These are phyloP conservation scores for Fusarium camptoceras DNA, from an alignment of 2,329 filamentous ascomycete species.

Conservation along the genomic window DNA sequence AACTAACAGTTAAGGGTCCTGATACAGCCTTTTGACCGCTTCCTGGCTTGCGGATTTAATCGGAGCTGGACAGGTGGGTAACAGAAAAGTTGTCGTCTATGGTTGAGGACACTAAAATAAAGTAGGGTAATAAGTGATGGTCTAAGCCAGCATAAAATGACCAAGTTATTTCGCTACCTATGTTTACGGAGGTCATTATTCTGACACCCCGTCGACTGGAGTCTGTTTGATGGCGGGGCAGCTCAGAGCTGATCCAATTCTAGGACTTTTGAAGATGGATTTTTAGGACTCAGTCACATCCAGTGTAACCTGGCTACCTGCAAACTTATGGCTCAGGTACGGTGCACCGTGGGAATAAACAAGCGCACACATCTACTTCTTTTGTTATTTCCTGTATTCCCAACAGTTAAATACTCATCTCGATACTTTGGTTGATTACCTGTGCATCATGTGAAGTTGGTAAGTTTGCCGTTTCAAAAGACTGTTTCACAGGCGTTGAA, in stretches of 20 bases:
- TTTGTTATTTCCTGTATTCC: background rate
- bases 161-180: background rate
- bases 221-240: constrained; percentile 13
- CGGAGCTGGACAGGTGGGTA: constrained; percentile 1
- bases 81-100: background rate
- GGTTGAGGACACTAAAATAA: background rate
- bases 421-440: constrained; percentile 1
- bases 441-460: background rate
- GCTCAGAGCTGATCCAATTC: constrained; percentile 1
- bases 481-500: constrained; percentile 29
- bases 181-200: background rate
- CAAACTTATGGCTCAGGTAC: background rate
- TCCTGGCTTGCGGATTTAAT: constrained; percentile 30
- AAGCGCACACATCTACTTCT: constrained; percentile 1
- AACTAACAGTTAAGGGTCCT: constrained; percentile 26
- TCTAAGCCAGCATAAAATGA: background rate
- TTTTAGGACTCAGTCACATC: constrained; percentile 25
- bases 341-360: constrained; percentile 22
- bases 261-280: constrained; percentile 17
- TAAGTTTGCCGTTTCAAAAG: constrained; percentile 25
- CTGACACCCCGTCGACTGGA: background rate
- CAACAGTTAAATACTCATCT: background rate
- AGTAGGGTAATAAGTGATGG: background rate
- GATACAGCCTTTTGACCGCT: constrained; percentile 22
- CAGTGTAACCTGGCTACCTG: constrained; percentile 2